Conservation (phyloP, 805 yeast species). For the Schwanniomyces pseudopolymorphus region DNA sequence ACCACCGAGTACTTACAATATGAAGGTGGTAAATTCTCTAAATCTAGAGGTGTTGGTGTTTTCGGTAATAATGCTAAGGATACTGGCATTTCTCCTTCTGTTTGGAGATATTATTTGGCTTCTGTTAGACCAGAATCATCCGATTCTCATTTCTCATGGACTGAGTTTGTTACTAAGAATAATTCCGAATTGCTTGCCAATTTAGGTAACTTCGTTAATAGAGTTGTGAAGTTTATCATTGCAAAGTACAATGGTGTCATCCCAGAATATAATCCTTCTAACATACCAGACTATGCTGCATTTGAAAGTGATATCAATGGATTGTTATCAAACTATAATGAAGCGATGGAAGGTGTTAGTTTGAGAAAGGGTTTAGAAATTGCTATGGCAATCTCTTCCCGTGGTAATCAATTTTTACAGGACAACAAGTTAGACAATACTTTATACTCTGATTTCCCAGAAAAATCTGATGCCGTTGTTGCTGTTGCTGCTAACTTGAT, state of each 20-base stretch:
- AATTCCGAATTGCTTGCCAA: slow-evolving; percentile 93
- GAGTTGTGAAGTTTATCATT: slow-evolving; percentile 83
- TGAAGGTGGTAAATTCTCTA: slow-evolving; percentile 97
- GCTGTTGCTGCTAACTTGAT: slow-evolving; percentile 88
- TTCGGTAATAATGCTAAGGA: slow-evolving; percentile 97
- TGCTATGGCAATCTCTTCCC: slow-evolving; percentile 86
- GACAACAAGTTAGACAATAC: slow-evolving; percentile 93
- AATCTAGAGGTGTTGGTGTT: slow-evolving; percentile 97
- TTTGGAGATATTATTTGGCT: slow-evolving; percentile 96
- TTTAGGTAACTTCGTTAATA: slow-evolving; percentile 94
- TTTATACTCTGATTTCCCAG: slow-evolving; percentile 72
- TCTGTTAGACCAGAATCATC: slow-evolving; percentile 92
- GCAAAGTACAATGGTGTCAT: slow-evolving; percentile 92
- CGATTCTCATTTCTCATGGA: slow-evolving; percentile 97
- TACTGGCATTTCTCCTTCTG: slow-evolving; percentile 86
- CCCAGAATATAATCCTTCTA: slow-evolving; percentile 58
- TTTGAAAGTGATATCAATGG: slow-evolving; percentile 58
- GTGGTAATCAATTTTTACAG: slow-evolving; percentile 95
- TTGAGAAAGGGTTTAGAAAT: slow-evolving; percentile 87
- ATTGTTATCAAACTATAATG: slow-evolving; percentile 60
- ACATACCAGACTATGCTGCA: slow-evolving; percentile 46
- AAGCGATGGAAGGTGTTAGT: slow-evolving; percentile 73
- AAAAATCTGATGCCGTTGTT: slow-evolving; percentile 85
- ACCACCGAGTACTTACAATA: slow-evolving; percentile 97
- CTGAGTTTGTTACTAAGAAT: slow-evolving; percentile 89